Evolutionary conservation across 768 basidiomycete species (phyloP).

Genomic region (Termitomyces titanicus): DNA sequence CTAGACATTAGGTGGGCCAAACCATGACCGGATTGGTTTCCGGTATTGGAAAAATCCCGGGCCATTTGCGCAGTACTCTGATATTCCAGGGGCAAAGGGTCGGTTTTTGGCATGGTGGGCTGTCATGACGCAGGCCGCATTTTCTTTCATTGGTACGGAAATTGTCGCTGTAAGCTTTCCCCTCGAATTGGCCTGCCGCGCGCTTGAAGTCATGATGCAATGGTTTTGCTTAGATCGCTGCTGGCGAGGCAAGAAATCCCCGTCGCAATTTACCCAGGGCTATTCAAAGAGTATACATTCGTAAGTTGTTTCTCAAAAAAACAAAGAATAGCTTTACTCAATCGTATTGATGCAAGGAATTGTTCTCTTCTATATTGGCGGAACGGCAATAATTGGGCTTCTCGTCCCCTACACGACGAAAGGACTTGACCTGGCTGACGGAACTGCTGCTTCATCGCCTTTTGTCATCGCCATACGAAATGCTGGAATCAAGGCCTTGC

Average conservation of each 20-base stretch:
- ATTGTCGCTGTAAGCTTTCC: slow-evolving; percentile 71
- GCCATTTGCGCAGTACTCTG: slow-evolving; percentile 74
- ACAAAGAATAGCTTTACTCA: background rate
- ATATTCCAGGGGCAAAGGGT: slow-evolving; percentile 65
- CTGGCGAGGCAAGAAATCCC: slow-evolving; percentile 87
- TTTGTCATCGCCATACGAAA: slow-evolving; percentile 88
- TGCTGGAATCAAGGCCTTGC: slow-evolving; percentile 84
- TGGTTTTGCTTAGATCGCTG: slow-evolving; percentile 55
- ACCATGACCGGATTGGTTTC: slow-evolving; percentile 70
- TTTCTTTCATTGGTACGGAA: slow-evolving; percentile 91
- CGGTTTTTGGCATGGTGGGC: slow-evolving; percentile 63
- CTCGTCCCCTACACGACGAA: slow-evolving; percentile 74
- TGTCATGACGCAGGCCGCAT: slow-evolving; percentile 80
- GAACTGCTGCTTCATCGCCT: slow-evolving; percentile 72
- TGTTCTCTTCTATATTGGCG: slow-evolving; percentile 69
- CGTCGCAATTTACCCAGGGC: slow-evolving; percentile 60
- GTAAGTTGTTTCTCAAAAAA: slow-evolving; percentile 27
- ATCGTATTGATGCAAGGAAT: slow-evolving; percentile 51
- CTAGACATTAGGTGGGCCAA: slow-evolving; percentile 62
- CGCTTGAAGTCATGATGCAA: background rate
- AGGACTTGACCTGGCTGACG: slow-evolving; percentile 46
- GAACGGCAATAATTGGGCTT: slow-evolving; percentile 76
- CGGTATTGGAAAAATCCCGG: slow-evolving; percentile 88
- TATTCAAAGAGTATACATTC: slow-evolving; percentile 69
- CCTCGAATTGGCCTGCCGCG: background rate